phyloP scores from a whole-genome alignment of 1,139 yeast species.

The Magnusiomyces paraingens region DNA sequence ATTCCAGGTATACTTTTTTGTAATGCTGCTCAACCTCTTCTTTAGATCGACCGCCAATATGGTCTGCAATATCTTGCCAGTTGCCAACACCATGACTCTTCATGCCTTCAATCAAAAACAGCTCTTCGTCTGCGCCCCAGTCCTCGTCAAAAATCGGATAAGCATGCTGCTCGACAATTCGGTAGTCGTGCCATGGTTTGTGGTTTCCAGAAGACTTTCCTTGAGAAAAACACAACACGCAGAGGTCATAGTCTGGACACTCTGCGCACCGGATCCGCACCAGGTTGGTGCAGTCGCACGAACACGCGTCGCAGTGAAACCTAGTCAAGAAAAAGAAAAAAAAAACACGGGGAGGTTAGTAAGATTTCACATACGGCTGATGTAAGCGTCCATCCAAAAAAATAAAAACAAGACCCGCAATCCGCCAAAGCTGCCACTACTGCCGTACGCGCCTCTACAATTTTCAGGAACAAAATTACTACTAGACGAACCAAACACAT shows the following conservation, averaged over 20 bases:
- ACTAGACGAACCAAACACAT: not conserved
- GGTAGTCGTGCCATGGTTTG: conserved; percentile 90
- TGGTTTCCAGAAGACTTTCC: conserved; percentile 80
- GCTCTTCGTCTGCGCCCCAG: conserved; percentile 99
- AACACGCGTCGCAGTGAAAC: conserved; percentile 91
- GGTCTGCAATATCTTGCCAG: conserved; percentile 96
- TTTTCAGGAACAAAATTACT: not conserved
- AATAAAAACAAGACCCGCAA: not conserved
- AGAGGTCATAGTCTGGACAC: conserved; percentile 87
- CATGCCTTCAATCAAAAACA: conserved; percentile 82
- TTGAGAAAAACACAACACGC: conserved; percentile 92
- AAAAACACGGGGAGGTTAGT: not conserved
- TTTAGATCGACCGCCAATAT: conserved; percentile 84
- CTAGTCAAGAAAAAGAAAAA: conserved; percentile 16
- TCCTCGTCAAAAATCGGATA: conserved; percentile 84
- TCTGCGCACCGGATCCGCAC: conserved; percentile 88
- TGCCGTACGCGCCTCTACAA: not conserved
- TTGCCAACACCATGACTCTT: conserved; percentile 73
- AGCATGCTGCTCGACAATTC: conserved; percentile 87
- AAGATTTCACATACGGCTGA: not conserved
- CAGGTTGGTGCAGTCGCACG: conserved; percentile 88
- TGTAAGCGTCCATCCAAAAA: not conserved
- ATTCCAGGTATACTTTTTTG: conserved; percentile 59
- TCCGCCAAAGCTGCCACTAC: not conserved
- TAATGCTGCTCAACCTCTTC: conserved; percentile 90